Conservation (phyloP, 371 early-diverging fungal genomes). For the Mortierella sp. region DNA sequence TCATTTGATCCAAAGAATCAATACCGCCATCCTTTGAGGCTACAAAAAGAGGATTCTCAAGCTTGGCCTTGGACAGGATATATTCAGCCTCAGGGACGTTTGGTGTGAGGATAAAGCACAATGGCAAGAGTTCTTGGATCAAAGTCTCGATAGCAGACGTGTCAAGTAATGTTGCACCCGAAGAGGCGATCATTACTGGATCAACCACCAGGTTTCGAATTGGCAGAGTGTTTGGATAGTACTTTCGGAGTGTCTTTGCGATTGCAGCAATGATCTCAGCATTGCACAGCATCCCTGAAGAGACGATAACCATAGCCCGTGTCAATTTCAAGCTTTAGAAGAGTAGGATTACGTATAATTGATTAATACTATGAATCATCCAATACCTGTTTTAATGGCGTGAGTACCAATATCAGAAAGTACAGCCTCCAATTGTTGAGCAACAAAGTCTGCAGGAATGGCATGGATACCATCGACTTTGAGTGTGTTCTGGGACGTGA, state of each 20-base stretch:
- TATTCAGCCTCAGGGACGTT: constrained; percentile 86
- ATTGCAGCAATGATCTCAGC: constrained; percentile 73
- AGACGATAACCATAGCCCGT: not conserved
- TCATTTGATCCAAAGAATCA: constrained; percentile 65
- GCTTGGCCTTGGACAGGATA: constrained; percentile 40
- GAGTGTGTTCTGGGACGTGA: constrained; percentile 88
- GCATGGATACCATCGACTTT: constrained; percentile 79
- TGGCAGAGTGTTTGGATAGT: constrained; percentile 38
- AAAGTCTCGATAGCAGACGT: constrained; percentile 72
- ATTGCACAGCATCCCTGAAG: constrained; percentile 77
- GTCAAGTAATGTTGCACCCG: constrained; percentile 74
- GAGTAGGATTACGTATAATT: no score
- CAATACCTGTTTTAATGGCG: constrained; percentile 82
- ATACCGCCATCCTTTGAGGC: constrained; percentile 51
- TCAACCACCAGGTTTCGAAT: constrained; percentile 75
- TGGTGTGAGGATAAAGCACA: constrained; percentile 81
- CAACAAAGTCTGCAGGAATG: constrained; percentile 73
- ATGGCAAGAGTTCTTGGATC: constrained; percentile 69
- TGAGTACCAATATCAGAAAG: constrained; percentile 82
- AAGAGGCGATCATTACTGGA: constrained; percentile 91
- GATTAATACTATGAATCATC: not conserved
- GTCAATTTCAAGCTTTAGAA: not conserved
- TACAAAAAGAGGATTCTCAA: constrained; percentile 22
- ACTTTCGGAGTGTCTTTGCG: constrained; percentile 59
- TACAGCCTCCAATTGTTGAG: constrained; percentile 78